A percentile compares a stretch with the other conserved stretches of the same genome.
Evolutionary conservation across 345 rosid genomes (phyloP).

Genomic region (Boechera divaricarpa): DNA sequence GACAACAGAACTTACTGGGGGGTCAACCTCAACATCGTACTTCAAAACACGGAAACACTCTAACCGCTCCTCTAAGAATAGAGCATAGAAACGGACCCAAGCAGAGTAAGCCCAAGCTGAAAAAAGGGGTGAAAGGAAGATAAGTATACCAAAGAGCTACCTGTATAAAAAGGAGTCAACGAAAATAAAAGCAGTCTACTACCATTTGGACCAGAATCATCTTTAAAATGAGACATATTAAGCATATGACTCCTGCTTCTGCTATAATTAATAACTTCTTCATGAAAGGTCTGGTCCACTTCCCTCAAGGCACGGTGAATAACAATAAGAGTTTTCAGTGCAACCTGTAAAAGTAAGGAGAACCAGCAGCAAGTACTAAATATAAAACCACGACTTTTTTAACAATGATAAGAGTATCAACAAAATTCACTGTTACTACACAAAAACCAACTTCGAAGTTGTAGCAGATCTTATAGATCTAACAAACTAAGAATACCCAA

Average conservation of each 20-base stretch:
- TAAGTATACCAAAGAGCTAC: constrained; percentile 30
- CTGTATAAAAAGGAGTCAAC: background rate
- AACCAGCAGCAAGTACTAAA: constrained; percentile 8
- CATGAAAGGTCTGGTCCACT: constrained; percentile 96
- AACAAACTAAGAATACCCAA: background rate
- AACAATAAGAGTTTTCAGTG: constrained; percentile 85
- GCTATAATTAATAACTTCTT: constrained; percentile 93
- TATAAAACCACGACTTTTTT: background rate
- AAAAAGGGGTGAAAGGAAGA: constrained; percentile 38
- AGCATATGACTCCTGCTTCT: constrained; percentile 94
- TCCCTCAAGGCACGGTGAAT: constrained; percentile 98
- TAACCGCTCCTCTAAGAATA: constrained; percentile 92
- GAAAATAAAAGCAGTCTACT: constrained; percentile 23
- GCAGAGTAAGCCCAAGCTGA: constrained; percentile 97
- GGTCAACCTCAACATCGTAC: constrained; percentile 86
- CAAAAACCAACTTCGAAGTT: background rate
- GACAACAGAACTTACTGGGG: constrained; percentile 63
- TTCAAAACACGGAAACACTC: constrained; percentile 93
- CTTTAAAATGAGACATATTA: constrained; percentile 96
- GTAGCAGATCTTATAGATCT: background rate
- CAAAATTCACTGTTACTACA: background rate
- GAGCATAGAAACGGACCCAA: constrained; percentile 92
- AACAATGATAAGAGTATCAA: background rate
- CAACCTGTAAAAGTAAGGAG: constrained; percentile 61
- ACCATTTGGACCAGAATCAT: constrained; percentile 97